A percentile compares a stretch with the other conserved stretches of the same genome.
Evolutionary conservation across 2,329 filamentous ascomycete genomes (phyloP).

Genomic region (Aspergillus versicolor): DNA sequence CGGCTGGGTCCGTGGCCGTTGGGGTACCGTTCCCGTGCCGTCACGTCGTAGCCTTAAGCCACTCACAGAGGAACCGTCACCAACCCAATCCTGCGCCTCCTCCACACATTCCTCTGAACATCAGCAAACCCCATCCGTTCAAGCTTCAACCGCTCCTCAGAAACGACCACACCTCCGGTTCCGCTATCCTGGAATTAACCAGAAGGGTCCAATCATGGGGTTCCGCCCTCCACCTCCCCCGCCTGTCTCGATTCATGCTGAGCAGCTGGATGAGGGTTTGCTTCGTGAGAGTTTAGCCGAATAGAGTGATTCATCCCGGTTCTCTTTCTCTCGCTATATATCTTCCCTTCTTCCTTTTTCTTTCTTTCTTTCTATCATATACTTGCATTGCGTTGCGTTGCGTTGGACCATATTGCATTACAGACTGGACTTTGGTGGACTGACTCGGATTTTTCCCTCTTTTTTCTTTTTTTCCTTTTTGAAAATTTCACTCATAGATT

Average conservation of each 20-base stretch:
- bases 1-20: slow-evolving; percentile 64
- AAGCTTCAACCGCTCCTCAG: slow-evolving; percentile 36
- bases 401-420: background rate
- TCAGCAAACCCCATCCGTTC: slow-evolving; percentile 58
- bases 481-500: background rate
- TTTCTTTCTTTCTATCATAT: slow-evolving; percentile 3
- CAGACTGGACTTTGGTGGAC: background rate
- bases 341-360: slow-evolving; percentile 1
- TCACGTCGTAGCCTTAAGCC: slow-evolving; percentile 4
- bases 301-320: slow-evolving; percentile 16
- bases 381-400: slow-evolving; percentile 10
- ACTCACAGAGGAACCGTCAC: slow-evolving; percentile 9
- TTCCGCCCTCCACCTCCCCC: slow-evolving; percentile 60
- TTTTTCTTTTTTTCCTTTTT: background rate
- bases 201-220: slow-evolving; percentile 71
- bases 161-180: slow-evolving; percentile 21
- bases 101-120: slow-evolving; percentile 58
- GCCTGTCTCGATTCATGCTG: slow-evolving; percentile 58
- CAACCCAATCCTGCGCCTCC: slow-evolving; percentile 16
- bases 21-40: slow-evolving; percentile 54
- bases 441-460: background rate
- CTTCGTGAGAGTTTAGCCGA: slow-evolving; percentile 60
- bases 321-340: background rate
- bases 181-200: slow-evolving; percentile 73
- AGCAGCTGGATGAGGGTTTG: slow-evolving; percentile 59